A percentile compares a stretch with the other conserved stretches of the same genome.
phyloP scores from a whole-genome alignment of 2,329 filamentous ascomycete species.

The Gnomoniopsis sp. region DNA sequence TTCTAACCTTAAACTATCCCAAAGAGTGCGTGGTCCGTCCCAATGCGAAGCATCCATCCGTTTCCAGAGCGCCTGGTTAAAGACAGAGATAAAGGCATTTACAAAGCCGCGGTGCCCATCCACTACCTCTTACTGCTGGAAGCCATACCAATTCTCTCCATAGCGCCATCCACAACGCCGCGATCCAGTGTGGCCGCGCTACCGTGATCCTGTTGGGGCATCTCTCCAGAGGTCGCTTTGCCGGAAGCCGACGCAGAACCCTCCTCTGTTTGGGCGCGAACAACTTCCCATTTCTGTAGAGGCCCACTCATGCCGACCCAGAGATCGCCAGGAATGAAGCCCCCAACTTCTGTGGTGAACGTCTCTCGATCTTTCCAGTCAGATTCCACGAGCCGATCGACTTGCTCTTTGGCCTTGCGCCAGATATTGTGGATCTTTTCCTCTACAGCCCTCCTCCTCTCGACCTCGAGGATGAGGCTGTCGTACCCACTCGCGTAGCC shows the following conservation, averaged over 20 bases:
- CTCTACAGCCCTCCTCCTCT: constrained; percentile 69
- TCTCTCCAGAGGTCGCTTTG: neutral
- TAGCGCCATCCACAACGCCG: constrained; percentile 2
- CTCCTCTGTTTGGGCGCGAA: constrained; percentile 27
- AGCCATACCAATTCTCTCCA: neutral
- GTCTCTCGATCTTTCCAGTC: constrained; percentile 72
- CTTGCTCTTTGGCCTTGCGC: constrained; percentile 70
- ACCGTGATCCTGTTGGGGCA: constrained; percentile 10
- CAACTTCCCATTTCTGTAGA: constrained; percentile 50
- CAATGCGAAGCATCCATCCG: neutral
- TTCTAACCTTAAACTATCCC: neutral
- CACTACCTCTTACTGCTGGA: neutral
- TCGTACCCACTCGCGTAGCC: constrained; percentile 83
- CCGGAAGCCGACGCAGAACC: neutral
- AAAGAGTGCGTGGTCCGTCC: neutral
- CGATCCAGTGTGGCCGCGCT: neutral
- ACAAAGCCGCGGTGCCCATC: neutral
- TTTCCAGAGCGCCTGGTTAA: neutral
- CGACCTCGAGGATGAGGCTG: constrained; percentile 78
- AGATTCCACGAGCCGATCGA: constrained; percentile 70
- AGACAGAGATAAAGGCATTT: neutral
- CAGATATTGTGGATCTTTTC: constrained; percentile 72
- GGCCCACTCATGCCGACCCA: constrained; percentile 73
- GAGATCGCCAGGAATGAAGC: constrained; percentile 82
- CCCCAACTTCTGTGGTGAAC: constrained; percentile 79